A percentile compares a stretch with the other conserved stretches of the same genome.
Conservation (phyloP, 2,329 filamentous ascomycete genomes). For the Penicillium sp. region DNA sequence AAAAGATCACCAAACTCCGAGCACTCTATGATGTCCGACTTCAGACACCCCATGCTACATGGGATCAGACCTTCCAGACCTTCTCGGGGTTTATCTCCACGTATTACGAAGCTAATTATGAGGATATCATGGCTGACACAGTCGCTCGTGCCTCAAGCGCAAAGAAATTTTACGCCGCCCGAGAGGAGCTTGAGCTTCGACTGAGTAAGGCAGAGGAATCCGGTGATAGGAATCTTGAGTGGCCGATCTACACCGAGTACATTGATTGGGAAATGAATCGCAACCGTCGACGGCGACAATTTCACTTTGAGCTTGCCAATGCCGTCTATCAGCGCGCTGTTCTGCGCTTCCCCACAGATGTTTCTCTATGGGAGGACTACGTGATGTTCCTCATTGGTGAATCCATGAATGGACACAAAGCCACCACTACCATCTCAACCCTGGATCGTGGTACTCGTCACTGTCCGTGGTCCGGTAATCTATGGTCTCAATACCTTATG, state of each 20-base stretch:
- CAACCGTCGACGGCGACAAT: conserved; percentile 55
- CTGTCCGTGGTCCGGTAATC: conserved; percentile 84
- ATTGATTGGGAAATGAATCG: conserved; percentile 77
- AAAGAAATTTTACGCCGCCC: conserved; percentile 53
- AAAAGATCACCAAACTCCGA: conserved; percentile 50
- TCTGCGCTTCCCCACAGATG: conserved; percentile 68
- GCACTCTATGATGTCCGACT: conserved; percentile 55
- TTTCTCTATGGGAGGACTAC: conserved; percentile 79
- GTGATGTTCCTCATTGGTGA: conserved; percentile 65
- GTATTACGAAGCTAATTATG: conserved; percentile 54
- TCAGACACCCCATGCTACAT: conserved; percentile 57
- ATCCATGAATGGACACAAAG: conserved; percentile 47
- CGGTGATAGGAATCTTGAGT: conserved; percentile 54
- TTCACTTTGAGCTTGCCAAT: conserved; percentile 55
- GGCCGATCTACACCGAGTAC: conserved; percentile 62
- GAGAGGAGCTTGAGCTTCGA: conserved; percentile 55
- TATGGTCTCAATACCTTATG: conserved; percentile 89
- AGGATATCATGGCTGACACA: conserved; percentile 57
- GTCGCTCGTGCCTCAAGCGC: conserved; percentile 51
- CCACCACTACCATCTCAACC: conserved; percentile 61
- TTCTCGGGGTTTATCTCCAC: conserved; percentile 61
- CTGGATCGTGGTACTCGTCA: conserved; percentile 81
- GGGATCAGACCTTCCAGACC: conserved; percentile 57
- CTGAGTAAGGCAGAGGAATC: conserved; percentile 52
- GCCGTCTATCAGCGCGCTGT: conserved; percentile 76